Base-by-base conservation (phyloP, 345 rosid genomes). In the thale cress (Arabidopsis thaliana) region DNA sequence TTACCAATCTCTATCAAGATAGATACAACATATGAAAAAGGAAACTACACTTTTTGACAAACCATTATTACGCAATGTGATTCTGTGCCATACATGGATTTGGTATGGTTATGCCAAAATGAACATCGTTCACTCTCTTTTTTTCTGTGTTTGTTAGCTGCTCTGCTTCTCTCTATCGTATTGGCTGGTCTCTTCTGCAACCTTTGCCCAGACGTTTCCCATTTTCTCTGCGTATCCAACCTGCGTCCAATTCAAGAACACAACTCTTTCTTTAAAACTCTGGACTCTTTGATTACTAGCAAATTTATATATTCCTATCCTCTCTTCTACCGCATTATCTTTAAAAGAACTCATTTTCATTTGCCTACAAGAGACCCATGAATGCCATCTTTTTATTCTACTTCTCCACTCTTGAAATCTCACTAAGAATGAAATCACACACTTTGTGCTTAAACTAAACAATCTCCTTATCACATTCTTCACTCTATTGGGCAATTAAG, bases 171-270 rank as follows among this genome's bases (percentile, higher is more conserved):
- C 88, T 53, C 80, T 87, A 61, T 81, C 84, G 73, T 92, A 90
- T 61, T 80, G 89, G 57, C 90, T 87, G 0, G 88, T 90, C 82
- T 95, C 97, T 67, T 95, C 97, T 7, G 96, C 96, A 46, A 87
- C 93, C 83, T 86, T 90, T 24, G 82, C 85, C 99, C 97, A 95
- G 34, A 92, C 97, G 38, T 87, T 87, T 36, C 92, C 85, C 25
- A 92, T 95, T 78, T 92, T 95, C 84, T 95, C 97, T 16, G 97
- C 97, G 73, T 91, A 94, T 67, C 96, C 99, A 80, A 89, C 96
- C 97, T 91, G 89, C 62, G 58, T 65, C 59, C 46, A 67, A 48
- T 20, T 30, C 50, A 60, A 24, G 41, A 33, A 45, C 41, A 66
- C 51, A 63, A 28, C 53, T 45, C 11, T 52, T 32, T 68, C 10